These are phyloP conservation scores for Glycine tomentella DNA, from an alignment of 306 rosid species.

Conservation along the genomic window DNA sequence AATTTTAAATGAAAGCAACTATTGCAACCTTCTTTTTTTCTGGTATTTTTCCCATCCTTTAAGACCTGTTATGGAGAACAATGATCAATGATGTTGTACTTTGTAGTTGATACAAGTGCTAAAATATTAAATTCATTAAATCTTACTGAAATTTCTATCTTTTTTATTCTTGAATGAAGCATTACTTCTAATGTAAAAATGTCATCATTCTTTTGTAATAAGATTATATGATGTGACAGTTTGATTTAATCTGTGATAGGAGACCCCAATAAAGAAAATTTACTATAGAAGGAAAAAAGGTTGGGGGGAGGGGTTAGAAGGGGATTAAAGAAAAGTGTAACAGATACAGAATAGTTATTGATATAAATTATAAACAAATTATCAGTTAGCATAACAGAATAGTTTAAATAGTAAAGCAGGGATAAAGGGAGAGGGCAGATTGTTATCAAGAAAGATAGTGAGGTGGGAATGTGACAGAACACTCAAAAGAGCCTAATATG, in stretches of 20 bases:
- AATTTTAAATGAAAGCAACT: not conserved
- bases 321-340: not conserved
- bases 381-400: not conserved
- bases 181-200: not conserved
- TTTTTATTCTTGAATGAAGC: not conserved
- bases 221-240: not conserved
- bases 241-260: not conserved
- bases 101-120: not conserved
- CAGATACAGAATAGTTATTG: not conserved
- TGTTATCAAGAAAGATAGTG: not conserved
- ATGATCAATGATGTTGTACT: not conserved
- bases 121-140: not conserved
- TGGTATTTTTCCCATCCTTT: not conserved
- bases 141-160: not conserved
- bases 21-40: not conserved
- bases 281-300: not conserved
- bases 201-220: not conserved
- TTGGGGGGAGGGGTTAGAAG: not conserved
- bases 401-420: too few relatives aligned
- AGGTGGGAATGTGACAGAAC: not conserved
- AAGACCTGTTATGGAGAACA: not conserved
- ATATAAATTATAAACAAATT: not conserved
- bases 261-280: not conserved
- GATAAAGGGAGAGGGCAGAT: too few relatives aligned
- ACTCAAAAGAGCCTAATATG: not conserved